Conservation (phyloP, 805 yeast genomes). For the Wickerhamiella lipophila region DNA sequence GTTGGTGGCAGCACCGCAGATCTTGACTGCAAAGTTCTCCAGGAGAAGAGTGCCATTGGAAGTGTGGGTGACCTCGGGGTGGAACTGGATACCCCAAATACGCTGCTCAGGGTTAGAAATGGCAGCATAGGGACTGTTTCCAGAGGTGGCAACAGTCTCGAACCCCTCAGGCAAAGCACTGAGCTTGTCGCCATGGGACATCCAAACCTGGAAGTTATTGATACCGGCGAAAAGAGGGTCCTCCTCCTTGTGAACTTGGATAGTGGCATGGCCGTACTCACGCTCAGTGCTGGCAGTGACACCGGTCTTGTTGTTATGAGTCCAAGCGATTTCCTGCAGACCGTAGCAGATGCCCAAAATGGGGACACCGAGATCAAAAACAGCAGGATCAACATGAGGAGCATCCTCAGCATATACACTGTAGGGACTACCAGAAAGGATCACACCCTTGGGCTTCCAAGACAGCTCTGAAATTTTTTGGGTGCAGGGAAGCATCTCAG, state of each 20-base stretch:
- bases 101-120: slow-evolving; percentile 59
- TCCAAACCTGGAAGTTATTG: slow-evolving; percentile 95
- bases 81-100: slow-evolving; percentile 95
- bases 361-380: slow-evolving; percentile 84
- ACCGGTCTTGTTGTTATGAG: slow-evolving; percentile 64
- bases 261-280: slow-evolving; percentile 93
- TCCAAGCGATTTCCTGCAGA: slow-evolving; percentile 98
- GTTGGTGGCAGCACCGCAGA: slow-evolving; percentile 75
- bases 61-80: slow-evolving; percentile 97
- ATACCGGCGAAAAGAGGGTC: slow-evolving; percentile 76
- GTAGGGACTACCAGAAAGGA: slow-evolving; percentile 94
- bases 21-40: slow-evolving; percentile 83
- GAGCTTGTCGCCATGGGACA: slow-evolving; percentile 98
- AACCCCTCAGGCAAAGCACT: slow-evolving; percentile 80
- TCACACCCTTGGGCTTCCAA: slow-evolving; percentile 95
- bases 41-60: slow-evolving; percentile 76
- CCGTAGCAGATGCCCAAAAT: slow-evolving; percentile 97
- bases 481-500: slow-evolving; percentile 98
- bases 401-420: slow-evolving; percentile 91
- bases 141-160: slow-evolving; percentile 79
- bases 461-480: slow-evolving; percentile 85
- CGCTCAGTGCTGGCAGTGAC: slow-evolving; percentile 95
- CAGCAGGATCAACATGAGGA: slow-evolving; percentile 93
- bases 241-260: slow-evolving; percentile 53
- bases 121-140: slow-evolving; percentile 92